Evolutionary conservation across 768 basidiomycete genomes (phyloP).

Genomic region (Mycena albidolilacea): DNA sequence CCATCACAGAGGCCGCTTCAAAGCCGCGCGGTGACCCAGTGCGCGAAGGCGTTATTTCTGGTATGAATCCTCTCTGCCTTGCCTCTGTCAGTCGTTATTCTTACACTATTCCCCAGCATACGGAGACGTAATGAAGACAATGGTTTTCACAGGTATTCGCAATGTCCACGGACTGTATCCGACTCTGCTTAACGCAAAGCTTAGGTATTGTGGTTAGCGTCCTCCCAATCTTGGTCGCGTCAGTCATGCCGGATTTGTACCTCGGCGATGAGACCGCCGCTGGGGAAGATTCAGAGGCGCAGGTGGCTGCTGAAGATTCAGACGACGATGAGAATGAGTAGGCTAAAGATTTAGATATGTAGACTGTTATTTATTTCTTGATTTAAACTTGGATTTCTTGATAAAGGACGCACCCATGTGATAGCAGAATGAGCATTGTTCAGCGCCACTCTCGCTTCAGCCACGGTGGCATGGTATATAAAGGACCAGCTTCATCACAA

Average conservation of each 20-base stretch:
- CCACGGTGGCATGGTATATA: conserved; percentile 1
- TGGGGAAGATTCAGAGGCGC: conserved; percentile 44
- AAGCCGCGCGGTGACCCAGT: conserved; percentile 69
- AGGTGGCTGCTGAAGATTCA: background rate
- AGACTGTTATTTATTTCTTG: background rate
- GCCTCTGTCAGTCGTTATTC: background rate
- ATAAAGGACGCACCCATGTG: conserved; percentile 13
- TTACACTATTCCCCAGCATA: conserved; percentile 54
- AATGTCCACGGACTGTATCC: too few relatives aligned
- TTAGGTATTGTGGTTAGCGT: conserved; percentile 60
- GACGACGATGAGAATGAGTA: conserved; percentile 10
- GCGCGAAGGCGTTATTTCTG: conserved; percentile 74
- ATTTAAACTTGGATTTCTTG: conserved; percentile 4
- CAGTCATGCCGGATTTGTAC: conserved; percentile 76
- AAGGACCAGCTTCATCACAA: background rate
- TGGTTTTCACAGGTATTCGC: conserved; percentile 62
- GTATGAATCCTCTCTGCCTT: conserved; percentile 43
- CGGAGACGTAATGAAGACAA: conserved; percentile 69
- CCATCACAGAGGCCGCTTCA: conserved; percentile 65
- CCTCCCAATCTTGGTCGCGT: conserved; percentile 69
- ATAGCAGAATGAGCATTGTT: conserved; percentile 12
- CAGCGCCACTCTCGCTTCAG: background rate
- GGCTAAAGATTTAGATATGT: too few relatives aligned
- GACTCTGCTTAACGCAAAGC: too few relatives aligned
- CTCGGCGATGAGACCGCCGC: conserved; percentile 83